Evolutionary conservation across 2,329 filamentous ascomycete species (phyloP), one percentile per base, ranked within the genome.

Genomic region (Fusarium irregulare): DNA sequence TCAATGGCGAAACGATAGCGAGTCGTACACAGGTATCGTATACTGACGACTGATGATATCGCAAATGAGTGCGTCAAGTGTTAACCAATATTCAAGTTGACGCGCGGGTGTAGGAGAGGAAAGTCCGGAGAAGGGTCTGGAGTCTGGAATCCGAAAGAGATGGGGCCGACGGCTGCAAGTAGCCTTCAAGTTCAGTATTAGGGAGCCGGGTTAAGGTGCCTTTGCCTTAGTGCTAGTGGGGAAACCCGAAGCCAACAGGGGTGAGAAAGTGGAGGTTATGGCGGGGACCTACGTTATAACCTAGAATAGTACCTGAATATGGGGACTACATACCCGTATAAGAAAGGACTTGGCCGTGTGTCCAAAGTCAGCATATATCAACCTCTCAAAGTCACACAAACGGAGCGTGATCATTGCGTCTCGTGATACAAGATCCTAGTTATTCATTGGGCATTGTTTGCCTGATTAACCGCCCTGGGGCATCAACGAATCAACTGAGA

Each of bases 91-190:
- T 66, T 32, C 25, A 60, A 51, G 44, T 42, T 42, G 66, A 67
- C 60, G 46, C 66, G 66, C 34, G 34, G 61, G 53, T 69, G 56
- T 50, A 55, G 30, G 40, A 58, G 55, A 58, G 66, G 62, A 42
- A 67, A 67, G 51, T 67, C 61, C n/a, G 61, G 66, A 60, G 49
- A 47, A 66, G 41, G 51, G 53, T 67, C 66, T 70, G 28, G 66
- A 66, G 53, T 70, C 58, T 58, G 45, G 63, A 58, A 53, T 48
- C 57, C 32, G 51, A 64, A 30, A 56, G 41, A 44, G 48, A 48
- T 62, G 65, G 65, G 65, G 58, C 58, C 48, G 49, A 34, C 44
- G 54, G 48, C 37, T 59, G 44, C 28, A 63, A 42, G 51, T 51
- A 27, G 18, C 34, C 6, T 37, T 37, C 34, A 51, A 51, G 49